phyloP scores from a whole-genome alignment of 441 rosid species.

The Aquilaria agallochum region DNA sequence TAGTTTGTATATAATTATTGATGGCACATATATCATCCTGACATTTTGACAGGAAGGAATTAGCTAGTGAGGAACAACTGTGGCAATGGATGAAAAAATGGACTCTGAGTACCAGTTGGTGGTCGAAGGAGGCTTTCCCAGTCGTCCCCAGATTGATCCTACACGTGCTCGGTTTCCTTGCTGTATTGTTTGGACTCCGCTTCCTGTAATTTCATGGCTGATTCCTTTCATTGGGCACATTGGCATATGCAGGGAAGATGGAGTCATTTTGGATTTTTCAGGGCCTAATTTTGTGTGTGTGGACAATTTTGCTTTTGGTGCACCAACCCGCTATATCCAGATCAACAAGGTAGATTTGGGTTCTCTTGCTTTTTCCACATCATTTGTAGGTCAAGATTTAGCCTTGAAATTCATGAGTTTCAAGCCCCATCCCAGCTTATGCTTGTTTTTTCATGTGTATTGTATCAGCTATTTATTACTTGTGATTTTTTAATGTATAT shows the following conservation, averaged over 20 bases:
- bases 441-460: no score
- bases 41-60: background rate
- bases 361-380: constrained; percentile 7
- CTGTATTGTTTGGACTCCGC: constrained; percentile 77
- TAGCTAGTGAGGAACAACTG: background rate
- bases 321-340: constrained; percentile 53
- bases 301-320: constrained; percentile 55
- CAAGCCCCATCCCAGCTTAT: no score
- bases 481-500: no score
- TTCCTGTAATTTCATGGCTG: constrained; percentile 65
- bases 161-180: constrained; percentile 51
- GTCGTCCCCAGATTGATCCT: constrained; percentile 40
- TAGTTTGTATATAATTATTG: no score
- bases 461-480: no score
- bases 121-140: constrained; percentile 31
- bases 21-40: no score
- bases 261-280: constrained; percentile 64
- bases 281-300: constrained; percentile 74
- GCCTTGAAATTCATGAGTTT: background rate
- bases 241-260: constrained; percentile 77
- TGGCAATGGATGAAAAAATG: constrained; percentile 47
- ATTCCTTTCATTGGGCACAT: constrained; percentile 67
- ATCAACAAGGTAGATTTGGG: constrained; percentile 37
- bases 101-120: constrained; percentile 38
- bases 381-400: background rate